These are phyloP conservation scores for Arthrobotrys sphaeroides DNA, from an alignment of 2,329 filamentous ascomycete species.

Conservation along the genomic window DNA sequence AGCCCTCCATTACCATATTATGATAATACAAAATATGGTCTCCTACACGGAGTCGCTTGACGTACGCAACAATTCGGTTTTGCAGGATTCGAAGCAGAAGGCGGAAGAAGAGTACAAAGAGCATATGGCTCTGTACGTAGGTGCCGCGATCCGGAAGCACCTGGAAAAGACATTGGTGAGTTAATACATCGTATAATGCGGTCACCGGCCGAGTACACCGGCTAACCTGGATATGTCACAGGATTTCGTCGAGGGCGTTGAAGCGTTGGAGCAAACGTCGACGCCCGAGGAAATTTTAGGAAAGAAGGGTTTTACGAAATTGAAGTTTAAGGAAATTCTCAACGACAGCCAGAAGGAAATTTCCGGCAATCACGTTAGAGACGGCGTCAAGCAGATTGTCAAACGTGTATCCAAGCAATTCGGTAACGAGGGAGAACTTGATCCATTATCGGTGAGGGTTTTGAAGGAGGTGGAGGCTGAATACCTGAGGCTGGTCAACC, in stretches of 20 bases:
- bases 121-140: slow-evolving; percentile 87
- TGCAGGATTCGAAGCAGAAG: slow-evolving; percentile 83
- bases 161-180: slow-evolving; percentile 79
- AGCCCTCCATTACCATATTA: slow-evolving; percentile 94
- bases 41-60: slow-evolving; percentile 95
- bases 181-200: slow-evolving; percentile 57
- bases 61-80: slow-evolving; percentile 74
- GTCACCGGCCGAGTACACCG: slow-evolving; percentile 51
- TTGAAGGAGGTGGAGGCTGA: slow-evolving; percentile 69
- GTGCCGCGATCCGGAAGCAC: slow-evolving; percentile 85
- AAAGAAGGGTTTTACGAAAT: slow-evolving; percentile 83
- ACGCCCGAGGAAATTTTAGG: slow-evolving; percentile 72
- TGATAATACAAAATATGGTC: slow-evolving; percentile 99
- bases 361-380: slow-evolving; percentile 77
- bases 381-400: slow-evolving; percentile 86
- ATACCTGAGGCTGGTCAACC: slow-evolving; percentile 68
- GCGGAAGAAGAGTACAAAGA: slow-evolving; percentile 82
- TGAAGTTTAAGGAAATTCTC: slow-evolving; percentile 85
- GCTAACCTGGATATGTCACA: slow-evolving; percentile 3
- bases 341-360: slow-evolving; percentile 72
- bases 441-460: slow-evolving; percentile 70
- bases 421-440: slow-evolving; percentile 82
- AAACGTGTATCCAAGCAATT: slow-evolving; percentile 98
- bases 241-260: slow-evolving; percentile 89
- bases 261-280: slow-evolving; percentile 72